Conservation (phyloP, 108 stramenopile genomes). For the Bacterosira constricta region DNA sequence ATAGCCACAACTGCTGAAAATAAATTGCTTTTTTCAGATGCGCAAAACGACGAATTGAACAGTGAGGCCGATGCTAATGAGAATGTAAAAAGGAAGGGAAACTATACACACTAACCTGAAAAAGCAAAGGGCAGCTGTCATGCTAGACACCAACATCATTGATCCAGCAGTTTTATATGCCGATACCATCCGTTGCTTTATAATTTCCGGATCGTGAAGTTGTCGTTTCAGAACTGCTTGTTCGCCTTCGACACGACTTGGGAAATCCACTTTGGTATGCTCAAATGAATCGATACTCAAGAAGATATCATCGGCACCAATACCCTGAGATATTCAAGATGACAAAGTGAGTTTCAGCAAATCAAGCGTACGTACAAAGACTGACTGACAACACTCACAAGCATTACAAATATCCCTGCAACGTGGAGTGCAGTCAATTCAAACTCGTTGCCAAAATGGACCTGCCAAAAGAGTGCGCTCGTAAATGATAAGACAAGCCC, state of each 20-base stretch:
- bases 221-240: neutral
- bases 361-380: neutral
- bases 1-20: neutral
- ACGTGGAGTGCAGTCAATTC: constrained; percentile 1
- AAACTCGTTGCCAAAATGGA: neutral
- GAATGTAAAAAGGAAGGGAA: neutral
- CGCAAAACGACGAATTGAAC: no score
- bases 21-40: no score
- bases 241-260: neutral
- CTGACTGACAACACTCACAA: neutral
- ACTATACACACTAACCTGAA: neutral
- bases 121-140: constrained; percentile 6
- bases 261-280: constrained; percentile 6
- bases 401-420: constrained; percentile 5
- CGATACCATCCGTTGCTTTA: neutral
- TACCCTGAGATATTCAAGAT: no score
- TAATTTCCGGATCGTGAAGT: neutral
- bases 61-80: neutral
- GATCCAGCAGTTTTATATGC: neutral
- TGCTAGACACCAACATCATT: constrained; percentile 11
- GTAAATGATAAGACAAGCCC: neutral
- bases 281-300: constrained; percentile 6
- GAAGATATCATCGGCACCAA: constrained; percentile 12
- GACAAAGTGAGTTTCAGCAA: no score
- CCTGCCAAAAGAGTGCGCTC: neutral